Percentiles rank a stretch among this genome's conserved stretches.
Conservation (phyloP, 2,329 filamentous ascomycete genomes). For the Aureobasidium sp. region DNA sequence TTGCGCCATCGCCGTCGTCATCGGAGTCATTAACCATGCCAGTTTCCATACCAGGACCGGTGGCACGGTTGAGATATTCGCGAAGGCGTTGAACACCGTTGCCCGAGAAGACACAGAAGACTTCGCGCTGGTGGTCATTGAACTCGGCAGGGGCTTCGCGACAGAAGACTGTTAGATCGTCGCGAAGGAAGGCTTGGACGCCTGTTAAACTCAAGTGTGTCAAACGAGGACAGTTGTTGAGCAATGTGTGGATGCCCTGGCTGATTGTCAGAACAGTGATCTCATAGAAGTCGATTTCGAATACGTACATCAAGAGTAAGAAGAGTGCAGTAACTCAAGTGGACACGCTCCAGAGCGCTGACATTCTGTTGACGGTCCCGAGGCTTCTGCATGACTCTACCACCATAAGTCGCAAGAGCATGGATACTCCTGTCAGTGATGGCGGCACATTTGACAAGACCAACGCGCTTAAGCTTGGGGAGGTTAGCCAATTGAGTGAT, state of each 20-base stretch:
- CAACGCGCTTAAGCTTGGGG: constrained; percentile 90
- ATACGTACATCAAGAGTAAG: constrained; percentile 66
- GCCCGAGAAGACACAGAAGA: constrained; percentile 97
- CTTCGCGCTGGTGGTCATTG: constrained; percentile 88
- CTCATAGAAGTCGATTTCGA: too few relatives aligned
- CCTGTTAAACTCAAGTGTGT: constrained; percentile 94
- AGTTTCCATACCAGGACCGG: constrained; percentile 7
- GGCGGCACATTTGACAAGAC: constrained; percentile 82
- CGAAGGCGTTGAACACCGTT: constrained; percentile 70
- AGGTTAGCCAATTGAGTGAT: constrained; percentile 75
- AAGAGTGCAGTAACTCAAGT: constrained; percentile 88
- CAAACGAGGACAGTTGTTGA: constrained; percentile 84
- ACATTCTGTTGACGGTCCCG: constrained; percentile 31
- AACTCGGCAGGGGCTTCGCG: constrained; percentile 86
- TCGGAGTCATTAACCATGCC: constrained; percentile 10
- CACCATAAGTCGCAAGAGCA: constrained; percentile 57
- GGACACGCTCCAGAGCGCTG: constrained; percentile 80
- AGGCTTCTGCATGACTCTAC: constrained; percentile 16
- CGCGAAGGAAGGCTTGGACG: constrained; percentile 78
- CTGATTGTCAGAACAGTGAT: constrained; percentile 22
- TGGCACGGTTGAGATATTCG: constrained; percentile 57
- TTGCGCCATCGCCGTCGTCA: constrained; percentile 18
- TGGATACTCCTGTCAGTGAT: constrained; percentile 88
- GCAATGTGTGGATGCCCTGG: constrained; percentile 78
- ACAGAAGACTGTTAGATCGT: constrained; percentile 78